phyloP scores from a whole-genome alignment of 2,329 filamentous ascomycete genomes.

The Talaromyces islandicus region DNA sequence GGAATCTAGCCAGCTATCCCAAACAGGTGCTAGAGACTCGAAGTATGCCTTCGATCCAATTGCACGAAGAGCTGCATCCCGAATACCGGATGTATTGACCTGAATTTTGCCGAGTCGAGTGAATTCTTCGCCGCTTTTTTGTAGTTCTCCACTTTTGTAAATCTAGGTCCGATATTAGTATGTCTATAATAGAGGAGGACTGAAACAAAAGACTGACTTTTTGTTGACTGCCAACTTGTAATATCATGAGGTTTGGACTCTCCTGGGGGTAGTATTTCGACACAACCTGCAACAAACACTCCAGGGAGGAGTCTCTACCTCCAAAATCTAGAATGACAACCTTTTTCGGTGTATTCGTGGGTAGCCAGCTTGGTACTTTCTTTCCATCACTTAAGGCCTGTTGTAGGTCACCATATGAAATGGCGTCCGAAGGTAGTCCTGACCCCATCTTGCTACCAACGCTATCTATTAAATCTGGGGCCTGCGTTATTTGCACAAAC shows the following conservation, averaged over 20 bases:
- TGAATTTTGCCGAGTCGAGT: not conserved
- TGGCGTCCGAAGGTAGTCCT: slow-evolving; percentile 4
- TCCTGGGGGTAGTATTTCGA: not conserved
- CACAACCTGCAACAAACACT: not conserved
- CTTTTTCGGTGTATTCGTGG: slow-evolving; percentile 4
- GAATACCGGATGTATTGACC: not conserved
- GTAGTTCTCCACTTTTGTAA: not conserved
- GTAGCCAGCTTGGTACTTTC: slow-evolving; percentile 8
- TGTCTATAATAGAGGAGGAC: not conserved
- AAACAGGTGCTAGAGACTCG: not conserved
- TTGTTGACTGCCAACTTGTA: not conserved
- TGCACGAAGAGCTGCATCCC: not conserved
- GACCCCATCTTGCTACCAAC: slow-evolving; percentile 3
- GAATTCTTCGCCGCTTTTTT: not conserved
- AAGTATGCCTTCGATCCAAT: not conserved
- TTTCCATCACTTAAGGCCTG: not conserved
- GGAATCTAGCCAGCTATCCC: not conserved
- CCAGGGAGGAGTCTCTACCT: slow-evolving; percentile 5
- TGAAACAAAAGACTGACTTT: not conserved
- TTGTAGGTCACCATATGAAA: not conserved
- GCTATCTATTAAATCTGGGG: slow-evolving; percentile 10
- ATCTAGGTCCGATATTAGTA: not conserved
- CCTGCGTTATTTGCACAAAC: slow-evolving; percentile 22
- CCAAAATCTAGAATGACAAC: slow-evolving; percentile 17
- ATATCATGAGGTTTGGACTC: not conserved